phyloP scores from a whole-genome alignment of 495 filamentous ascomycete species.

The Hypomontagnella monticulosa region DNA sequence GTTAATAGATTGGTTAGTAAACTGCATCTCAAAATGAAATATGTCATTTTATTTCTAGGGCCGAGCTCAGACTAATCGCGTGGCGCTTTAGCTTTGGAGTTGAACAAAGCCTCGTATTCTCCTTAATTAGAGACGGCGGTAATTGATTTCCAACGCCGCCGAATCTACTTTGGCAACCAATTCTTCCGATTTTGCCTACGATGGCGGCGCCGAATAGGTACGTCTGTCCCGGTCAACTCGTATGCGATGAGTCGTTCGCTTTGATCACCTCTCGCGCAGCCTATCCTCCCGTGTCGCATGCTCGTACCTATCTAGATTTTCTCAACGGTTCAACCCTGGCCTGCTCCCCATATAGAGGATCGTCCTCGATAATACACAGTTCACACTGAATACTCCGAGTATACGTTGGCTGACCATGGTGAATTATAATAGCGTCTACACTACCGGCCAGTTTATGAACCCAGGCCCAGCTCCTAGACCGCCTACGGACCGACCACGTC shows the following conservation, averaged over 20 bases:
- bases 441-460: conserved; percentile 88
- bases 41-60: conserved; percentile 16
- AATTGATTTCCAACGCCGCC: conserved; percentile 11
- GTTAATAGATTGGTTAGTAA: conserved; percentile 14
- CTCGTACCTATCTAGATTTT: no score
- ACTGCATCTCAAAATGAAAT: neutral
- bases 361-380: neutral
- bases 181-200: conserved; percentile 5
- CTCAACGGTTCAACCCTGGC: neutral
- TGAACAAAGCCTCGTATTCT: conserved; percentile 25
- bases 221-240: conserved; percentile 16
- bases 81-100: conserved; percentile 27
- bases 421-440: conserved; percentile 63
- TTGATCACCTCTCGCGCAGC: neutral
- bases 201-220: conserved; percentile 47
- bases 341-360: neutral
- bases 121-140: conserved; percentile 23
- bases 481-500: conserved; percentile 82
- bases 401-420: conserved; percentile 26
- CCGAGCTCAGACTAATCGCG: conserved; percentile 32
- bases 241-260: conserved; percentile 8
- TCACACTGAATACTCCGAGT: neutral
- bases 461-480: conserved; percentile 93
- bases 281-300: neutral
- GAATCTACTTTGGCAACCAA: conserved; percentile 9